These are phyloP conservation scores for Corchorus capsularis DNA, from an alignment of 345 rosid species.

Conservation along the genomic window DNA sequence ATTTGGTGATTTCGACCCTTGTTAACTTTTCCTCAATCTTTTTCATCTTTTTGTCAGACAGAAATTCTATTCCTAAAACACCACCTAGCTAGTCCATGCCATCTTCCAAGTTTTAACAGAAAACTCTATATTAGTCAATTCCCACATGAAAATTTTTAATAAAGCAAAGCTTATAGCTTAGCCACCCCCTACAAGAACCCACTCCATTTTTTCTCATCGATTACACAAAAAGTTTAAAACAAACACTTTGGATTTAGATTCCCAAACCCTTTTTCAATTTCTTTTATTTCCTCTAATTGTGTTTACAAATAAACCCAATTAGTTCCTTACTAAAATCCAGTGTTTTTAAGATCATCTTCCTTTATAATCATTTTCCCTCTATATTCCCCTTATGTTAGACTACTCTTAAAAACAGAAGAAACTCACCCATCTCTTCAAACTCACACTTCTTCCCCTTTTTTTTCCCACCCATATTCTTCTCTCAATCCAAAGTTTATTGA, in stretches of 20 bases:
- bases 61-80: slow-evolving; percentile 27
- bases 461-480: background rate
- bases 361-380: slow-evolving; percentile 24
- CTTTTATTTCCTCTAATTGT: slow-evolving; percentile 18
- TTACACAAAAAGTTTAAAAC: slow-evolving; percentile 40
- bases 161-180: background rate
- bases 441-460: background rate
- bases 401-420: slow-evolving; percentile 38
- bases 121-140: slow-evolving; percentile 29
- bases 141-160: background rate
- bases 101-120: slow-evolving; percentile 13
- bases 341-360: slow-evolving; percentile 35
- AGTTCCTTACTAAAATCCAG: slow-evolving; percentile 28
- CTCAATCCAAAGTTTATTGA: slow-evolving; percentile 28
- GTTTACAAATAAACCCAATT: slow-evolving; percentile 26
- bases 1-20: slow-evolving; percentile 40
- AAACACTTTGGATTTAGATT: slow-evolving; percentile 6
- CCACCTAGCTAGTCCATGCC: slow-evolving; percentile 21
- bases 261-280: slow-evolving; percentile 17
- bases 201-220: slow-evolving; percentile 37
- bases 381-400: slow-evolving; percentile 17
- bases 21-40: slow-evolving; percentile 20
- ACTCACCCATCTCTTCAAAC: slow-evolving; percentile 13
- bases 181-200: slow-evolving; percentile 22
- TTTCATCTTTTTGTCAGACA: slow-evolving; percentile 45